phyloP scores from a whole-genome alignment of 768 basidiomycete genomes.

The Pleurotus djamor region DNA sequence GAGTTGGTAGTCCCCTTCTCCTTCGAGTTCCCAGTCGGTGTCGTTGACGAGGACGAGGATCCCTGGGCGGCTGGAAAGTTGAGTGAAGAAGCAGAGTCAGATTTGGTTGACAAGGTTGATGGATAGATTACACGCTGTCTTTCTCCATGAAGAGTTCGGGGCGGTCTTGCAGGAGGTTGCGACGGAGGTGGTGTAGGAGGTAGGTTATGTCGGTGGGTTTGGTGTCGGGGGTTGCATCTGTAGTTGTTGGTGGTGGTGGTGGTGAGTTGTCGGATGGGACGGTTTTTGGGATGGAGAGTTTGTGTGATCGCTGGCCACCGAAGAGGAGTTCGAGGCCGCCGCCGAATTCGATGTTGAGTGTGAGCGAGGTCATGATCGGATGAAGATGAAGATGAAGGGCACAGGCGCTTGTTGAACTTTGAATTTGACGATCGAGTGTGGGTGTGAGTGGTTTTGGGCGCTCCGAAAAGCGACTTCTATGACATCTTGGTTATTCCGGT shows the following conservation, averaged over 20 bases:
- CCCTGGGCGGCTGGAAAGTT: constrained; percentile 91
- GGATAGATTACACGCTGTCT: constrained; percentile 64
- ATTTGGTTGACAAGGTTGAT: not conserved
- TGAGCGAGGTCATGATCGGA: constrained; percentile 14
- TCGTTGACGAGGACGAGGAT: constrained; percentile 97
- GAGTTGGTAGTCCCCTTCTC: constrained; percentile 83
- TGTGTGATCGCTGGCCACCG: constrained; percentile 61
- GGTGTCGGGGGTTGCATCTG: not conserved
- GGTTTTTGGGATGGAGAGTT: constrained; percentile 47
- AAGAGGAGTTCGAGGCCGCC: constrained; percentile 90
- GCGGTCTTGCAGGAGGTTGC: constrained; percentile 78
- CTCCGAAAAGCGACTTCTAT: not conserved
- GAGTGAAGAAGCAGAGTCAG: not conserved
- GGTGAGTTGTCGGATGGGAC: constrained; percentile 37
- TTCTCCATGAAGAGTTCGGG: constrained; percentile 89
- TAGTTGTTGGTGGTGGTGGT: constrained; percentile 2
- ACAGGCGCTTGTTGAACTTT: not conserved
- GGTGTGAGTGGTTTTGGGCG: no score
- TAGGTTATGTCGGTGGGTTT: constrained; percentile 65
- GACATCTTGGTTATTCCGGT: constrained; percentile 1
- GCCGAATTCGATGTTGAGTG: constrained; percentile 72
- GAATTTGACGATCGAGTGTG: no score
- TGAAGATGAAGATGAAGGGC: not conserved
- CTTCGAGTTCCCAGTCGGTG: constrained; percentile 97
- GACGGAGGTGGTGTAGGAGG: constrained; percentile 76